Conservation (phyloP, 257 asterid genomes). For the Nicotiana sylvestris region DNA sequence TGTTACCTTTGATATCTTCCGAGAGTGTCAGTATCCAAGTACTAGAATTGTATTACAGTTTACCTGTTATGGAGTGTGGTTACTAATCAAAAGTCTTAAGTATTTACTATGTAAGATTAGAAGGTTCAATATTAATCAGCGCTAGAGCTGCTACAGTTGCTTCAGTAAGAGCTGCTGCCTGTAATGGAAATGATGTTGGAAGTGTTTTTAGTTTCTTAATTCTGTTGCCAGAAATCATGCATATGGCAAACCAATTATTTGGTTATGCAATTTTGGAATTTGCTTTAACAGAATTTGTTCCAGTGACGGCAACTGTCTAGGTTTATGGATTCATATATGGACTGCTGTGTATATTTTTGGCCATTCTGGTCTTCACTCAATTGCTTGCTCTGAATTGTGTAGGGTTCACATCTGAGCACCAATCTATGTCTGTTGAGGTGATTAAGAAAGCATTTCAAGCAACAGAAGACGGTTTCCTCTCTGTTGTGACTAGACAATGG, state of each 20-base stretch:
- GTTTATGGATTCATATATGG: neutral
- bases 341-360: neutral
- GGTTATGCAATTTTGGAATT: too few relatives aligned
- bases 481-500: slow-evolving; percentile 54
- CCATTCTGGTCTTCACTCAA: neutral
- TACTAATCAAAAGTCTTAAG: neutral
- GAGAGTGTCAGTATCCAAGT: neutral
- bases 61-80: neutral
- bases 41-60: neutral
- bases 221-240: too few relatives aligned
- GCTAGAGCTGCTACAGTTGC: too few relatives aligned
- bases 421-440: slow-evolving; percentile 52
- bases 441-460: slow-evolving; percentile 60
- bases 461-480: slow-evolving; percentile 63
- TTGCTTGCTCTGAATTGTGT: slow-evolving; percentile 11
- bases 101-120: too few relatives aligned
- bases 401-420: slow-evolving; percentile 64
- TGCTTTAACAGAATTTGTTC: too few relatives aligned
- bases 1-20: neutral
- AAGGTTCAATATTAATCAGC: too few relatives aligned
- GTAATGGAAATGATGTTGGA: too few relatives aligned
- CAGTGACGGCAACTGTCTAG: too few relatives aligned
- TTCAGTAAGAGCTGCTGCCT: too few relatives aligned
- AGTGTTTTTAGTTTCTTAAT: too few relatives aligned
- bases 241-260: too few relatives aligned